phyloP scores from a whole-genome alignment of 164 flowering plant genomes.

The Liquidambar formosana region DNA sequence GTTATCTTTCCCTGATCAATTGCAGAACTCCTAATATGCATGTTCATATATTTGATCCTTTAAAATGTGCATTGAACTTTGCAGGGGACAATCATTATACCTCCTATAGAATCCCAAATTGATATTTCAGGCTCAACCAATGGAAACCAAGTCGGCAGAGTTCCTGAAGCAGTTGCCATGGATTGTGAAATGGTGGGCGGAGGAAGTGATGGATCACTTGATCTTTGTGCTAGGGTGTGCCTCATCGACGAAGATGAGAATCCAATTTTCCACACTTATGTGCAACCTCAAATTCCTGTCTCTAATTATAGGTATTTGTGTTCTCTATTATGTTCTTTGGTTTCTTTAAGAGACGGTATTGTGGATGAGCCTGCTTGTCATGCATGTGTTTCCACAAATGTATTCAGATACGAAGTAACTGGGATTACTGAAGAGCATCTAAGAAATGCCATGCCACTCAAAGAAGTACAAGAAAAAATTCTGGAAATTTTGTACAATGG shows the following conservation, averaged over 20 bases:
- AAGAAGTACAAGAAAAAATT: slow-evolving; percentile 51
- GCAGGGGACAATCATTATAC: slow-evolving; percentile 30
- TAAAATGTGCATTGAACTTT: background rate
- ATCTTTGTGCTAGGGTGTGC: slow-evolving; percentile 79
- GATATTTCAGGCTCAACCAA: slow-evolving; percentile 17
- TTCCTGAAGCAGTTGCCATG: slow-evolving; percentile 53
- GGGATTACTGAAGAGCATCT: slow-evolving; percentile 65
- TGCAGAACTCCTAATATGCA: background rate
- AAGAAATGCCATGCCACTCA: slow-evolving; percentile 62
- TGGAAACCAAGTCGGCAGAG: slow-evolving; percentile 1
- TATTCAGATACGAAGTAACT: slow-evolving; percentile 64
- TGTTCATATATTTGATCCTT: background rate
- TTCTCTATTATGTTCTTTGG: background rate
- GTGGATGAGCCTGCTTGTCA: background rate
- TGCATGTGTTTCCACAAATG: background rate
- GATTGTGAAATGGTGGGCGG: slow-evolving; percentile 91
- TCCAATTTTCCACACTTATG: slow-evolving; percentile 60
- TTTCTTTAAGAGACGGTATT: background rate
- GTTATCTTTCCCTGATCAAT: background rate
- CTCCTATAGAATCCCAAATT: slow-evolving; percentile 23
- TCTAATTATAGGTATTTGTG: slow-evolving; percentile 65
- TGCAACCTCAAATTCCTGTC: slow-evolving; percentile 56
- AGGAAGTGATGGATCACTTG: slow-evolving; percentile 68
- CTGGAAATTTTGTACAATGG: slow-evolving; percentile 61
- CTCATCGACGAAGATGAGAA: slow-evolving; percentile 76